phyloP scores from a whole-genome alignment of 2,329 filamentous ascomycete genomes.

The Knoxdaviesia proteae region DNA sequence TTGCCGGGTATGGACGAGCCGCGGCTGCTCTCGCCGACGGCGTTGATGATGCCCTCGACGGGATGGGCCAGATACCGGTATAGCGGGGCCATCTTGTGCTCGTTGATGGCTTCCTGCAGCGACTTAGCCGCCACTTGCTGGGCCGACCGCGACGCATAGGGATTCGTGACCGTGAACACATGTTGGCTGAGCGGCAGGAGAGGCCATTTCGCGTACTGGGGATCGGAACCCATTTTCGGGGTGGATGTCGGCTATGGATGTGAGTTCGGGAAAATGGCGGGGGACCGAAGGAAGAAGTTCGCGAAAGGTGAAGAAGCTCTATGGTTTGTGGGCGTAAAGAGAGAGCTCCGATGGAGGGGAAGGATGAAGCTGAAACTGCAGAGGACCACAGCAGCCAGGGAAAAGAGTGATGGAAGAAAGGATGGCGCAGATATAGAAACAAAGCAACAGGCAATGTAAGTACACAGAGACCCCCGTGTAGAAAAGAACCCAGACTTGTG shows the following conservation, averaged over 20 bases:
- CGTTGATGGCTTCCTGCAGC: conserved; percentile 62
- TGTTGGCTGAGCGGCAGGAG: conserved; percentile 64
- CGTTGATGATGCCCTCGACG: conserved; percentile 62
- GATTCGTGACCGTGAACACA: conserved; percentile 72
- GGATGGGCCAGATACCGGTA: conserved; percentile 73
- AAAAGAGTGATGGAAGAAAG: too few relatives aligned
- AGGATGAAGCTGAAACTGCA: too few relatives aligned
- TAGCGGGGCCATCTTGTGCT: conserved; percentile 73
- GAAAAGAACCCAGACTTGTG: too few relatives aligned
- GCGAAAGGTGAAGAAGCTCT: too few relatives aligned
- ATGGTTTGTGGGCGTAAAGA: too few relatives aligned
- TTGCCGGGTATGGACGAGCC: conserved; percentile 26
- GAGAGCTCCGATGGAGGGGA: too few relatives aligned
- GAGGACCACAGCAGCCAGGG: too few relatives aligned
- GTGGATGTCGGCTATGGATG: background rate
- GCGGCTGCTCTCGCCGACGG: conserved; percentile 18
- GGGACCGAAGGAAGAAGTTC: background rate
- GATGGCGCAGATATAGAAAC: too few relatives aligned
- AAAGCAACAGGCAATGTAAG: too few relatives aligned
- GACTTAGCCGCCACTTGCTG: conserved; percentile 54
- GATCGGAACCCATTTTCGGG: conserved; percentile 52
- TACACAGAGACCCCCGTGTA: too few relatives aligned
- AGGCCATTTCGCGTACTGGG: conserved; percentile 71
- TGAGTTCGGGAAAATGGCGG: background rate
- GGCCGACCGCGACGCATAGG: conserved; percentile 41